These are phyloP conservation scores for Firmiana major DNA, from an alignment of 345 rosid species.

Conservation along the genomic window DNA sequence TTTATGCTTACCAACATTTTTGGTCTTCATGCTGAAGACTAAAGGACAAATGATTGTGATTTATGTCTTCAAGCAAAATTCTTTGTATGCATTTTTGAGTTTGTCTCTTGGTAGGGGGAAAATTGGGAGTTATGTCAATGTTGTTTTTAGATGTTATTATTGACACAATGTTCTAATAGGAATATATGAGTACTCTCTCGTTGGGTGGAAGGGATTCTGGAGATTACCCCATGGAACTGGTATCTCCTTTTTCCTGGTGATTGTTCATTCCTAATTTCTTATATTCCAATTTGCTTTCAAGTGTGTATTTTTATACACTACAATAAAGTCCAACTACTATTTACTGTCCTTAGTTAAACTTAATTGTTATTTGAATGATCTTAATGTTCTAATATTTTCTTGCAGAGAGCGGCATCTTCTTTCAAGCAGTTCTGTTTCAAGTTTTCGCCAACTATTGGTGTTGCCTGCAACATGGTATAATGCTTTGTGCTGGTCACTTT, in stretches of 20 bases:
- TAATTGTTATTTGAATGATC: not conserved
- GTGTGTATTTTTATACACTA: not conserved
- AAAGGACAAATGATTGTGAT: not conserved
- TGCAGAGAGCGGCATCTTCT: conserved; percentile 56
- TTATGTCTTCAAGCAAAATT: not conserved
- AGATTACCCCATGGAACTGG: conserved; percentile 64
- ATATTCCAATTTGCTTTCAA: conserved; percentile 3
- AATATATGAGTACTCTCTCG: conserved; percentile 37
- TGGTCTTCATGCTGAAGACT: not conserved
- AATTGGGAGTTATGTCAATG: not conserved
- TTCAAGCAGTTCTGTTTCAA: conserved; percentile 66
- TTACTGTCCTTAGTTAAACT: not conserved
- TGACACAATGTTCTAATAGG: conserved; percentile 43
- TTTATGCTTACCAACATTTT: not conserved
- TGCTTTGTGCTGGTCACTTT: not conserved
- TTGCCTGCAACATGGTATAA: conserved; percentile 74
- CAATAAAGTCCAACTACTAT: not conserved
- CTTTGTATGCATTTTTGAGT: not conserved
- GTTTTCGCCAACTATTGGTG: conserved; percentile 57
- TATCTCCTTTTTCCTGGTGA: conserved; percentile 80
- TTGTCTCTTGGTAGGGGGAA: not conserved
- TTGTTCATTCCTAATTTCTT: conserved; percentile 40
- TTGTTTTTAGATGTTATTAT: conserved; percentile 4
- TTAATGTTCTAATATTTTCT: conserved; percentile 8
- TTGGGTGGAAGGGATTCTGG: conserved; percentile 36